Base-by-base conservation (phyloP, 2,329 filamentous ascomycete species). In the Exophiala alcalophila region DNA sequence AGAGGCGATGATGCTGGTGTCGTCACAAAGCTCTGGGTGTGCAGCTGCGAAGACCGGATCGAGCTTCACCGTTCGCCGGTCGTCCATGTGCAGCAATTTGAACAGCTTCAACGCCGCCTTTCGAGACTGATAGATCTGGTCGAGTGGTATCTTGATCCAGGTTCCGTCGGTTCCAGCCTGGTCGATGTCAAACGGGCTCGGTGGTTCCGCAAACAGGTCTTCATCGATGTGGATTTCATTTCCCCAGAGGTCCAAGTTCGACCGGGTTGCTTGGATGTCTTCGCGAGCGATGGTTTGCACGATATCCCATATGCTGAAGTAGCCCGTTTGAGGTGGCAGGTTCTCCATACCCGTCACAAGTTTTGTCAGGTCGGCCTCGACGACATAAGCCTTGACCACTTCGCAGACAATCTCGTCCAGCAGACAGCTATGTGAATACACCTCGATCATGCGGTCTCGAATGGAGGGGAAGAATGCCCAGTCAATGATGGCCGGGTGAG, bases 381-480 rank as follows among this genome's bases (percentile, higher is more conserved):
- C 37, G 19, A 40, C 37, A 19, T 32, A 32, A 5, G 37, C 37
- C 4, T 15, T 32, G n/a, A 32, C 27, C 6, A 40, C 4, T 16
- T 40, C 37, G 27, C 37, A 32, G 3, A 40, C 15, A 8, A 40
- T 21, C 18, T 40, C 37, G 16, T 40, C 37, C 9, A 40, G 12
- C 37, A 31, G 18, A 26, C 37, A 40, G 14, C 37, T 40, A 14
- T 32, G 15, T 7, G 37, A 40, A 18, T 40, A 40, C 18, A 40
- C 5, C 20, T 40, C 37, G 12, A 40, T 32, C 37, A 40, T 7
- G 5, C 18, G 14, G 12, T 40, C 37, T 21, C 37, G 27, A 11
- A 40, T 32, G n/a, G 37, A 40, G 4, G 37, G 37, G 12, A 40
- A 40, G 18, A 40, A 40, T 24, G 15, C 37, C 37, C 37, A 40